Evolutionary conservation across 2,329 filamentous ascomycete species (phyloP).

Genomic region (Myriosclerotinia scirpicola): DNA sequence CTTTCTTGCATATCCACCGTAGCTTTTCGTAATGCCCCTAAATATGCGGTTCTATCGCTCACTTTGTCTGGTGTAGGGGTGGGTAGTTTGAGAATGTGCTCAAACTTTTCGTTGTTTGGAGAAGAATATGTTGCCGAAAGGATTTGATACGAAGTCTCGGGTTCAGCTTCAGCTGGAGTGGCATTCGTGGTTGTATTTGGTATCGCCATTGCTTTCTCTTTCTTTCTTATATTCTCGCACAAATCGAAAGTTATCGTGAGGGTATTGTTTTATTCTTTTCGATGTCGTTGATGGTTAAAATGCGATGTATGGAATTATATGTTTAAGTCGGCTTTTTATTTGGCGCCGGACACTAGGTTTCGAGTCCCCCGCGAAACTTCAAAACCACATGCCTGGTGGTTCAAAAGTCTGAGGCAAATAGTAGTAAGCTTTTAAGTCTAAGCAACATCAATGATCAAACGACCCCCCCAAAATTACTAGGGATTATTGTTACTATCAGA

Average conservation of each 20-base stretch:
- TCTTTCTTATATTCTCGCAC: background rate
- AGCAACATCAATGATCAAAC: no score
- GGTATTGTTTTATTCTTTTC: background rate
- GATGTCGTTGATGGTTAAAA: background rate
- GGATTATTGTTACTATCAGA: no score
- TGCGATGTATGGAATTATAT: background rate
- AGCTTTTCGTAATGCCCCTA: constrained; percentile 58
- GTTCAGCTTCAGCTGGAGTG: background rate
- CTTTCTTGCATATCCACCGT: constrained; percentile 59
- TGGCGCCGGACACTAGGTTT: constrained; percentile 17
- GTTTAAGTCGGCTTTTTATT: background rate
- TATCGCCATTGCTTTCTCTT: background rate
- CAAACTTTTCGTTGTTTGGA: constrained; percentile 50
- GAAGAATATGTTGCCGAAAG: constrained; percentile 54
- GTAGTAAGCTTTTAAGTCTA: no score
- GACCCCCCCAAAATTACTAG: no score
- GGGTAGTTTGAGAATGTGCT: constrained; percentile 43
- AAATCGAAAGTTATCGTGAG: background rate
- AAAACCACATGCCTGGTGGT: background rate
- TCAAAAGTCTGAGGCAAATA: background rate
- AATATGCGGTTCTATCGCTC: constrained; percentile 57
- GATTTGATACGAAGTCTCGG: constrained; percentile 15
- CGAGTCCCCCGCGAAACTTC: constrained; percentile 12
- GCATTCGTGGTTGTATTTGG: constrained; percentile 17
- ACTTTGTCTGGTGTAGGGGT: constrained; percentile 43